Evolutionary conservation across 192 early-diverging fungal species (phyloP), one percentile per base, ranked within the genome.

Genomic region (Chytriomyces sp.): DNA sequence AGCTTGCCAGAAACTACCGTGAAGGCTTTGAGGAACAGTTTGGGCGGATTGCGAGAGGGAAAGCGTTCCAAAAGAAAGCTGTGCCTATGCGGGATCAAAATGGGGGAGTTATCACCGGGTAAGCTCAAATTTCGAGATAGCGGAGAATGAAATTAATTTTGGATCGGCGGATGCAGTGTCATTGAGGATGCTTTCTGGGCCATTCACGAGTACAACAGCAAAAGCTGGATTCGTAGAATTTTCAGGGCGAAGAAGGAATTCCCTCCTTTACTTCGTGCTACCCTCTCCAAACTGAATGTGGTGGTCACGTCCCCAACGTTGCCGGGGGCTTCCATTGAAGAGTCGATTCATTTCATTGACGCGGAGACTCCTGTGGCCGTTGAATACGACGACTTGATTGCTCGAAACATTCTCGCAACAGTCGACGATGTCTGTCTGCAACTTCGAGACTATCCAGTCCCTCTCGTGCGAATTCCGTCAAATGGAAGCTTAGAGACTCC

Each of bases 141-240:
- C 4, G 5, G 33, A 10, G 7, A 0, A n/a, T n/a, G n/a, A n/a
- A n/a, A n/a, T 39, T 39, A 12, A 49, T 30, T 67, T 10, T 10
- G 12, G 36, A 40, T 28, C 0, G 41, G 25, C 22, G 28, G 28
- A 25, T 28, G 34, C 30, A 70, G 68, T 17, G 39, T 25, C 25
- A 60, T 85, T 39, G 81, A 85, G 59, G 75, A 71, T 12, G 77
- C 79, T 2, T 84, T 72, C 73, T 82, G 81, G 84, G 28, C 74
- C 38, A 59, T 86, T 41, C 83, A 86, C 44, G 81, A 83, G 55
- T 85, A 79, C 70, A 82, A 86, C 60, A 70, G 80, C 5, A 73
- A 76, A 34, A 58, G 71, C 25, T 86, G 82, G 83, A 73, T 85
- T 52, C 59, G 65, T 4, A 49, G 56, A 14, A 73, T 81, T 7